Evolutionary conservation across 257 asterid genomes (phyloP).

Genomic region (Capsicum pubescens): DNA sequence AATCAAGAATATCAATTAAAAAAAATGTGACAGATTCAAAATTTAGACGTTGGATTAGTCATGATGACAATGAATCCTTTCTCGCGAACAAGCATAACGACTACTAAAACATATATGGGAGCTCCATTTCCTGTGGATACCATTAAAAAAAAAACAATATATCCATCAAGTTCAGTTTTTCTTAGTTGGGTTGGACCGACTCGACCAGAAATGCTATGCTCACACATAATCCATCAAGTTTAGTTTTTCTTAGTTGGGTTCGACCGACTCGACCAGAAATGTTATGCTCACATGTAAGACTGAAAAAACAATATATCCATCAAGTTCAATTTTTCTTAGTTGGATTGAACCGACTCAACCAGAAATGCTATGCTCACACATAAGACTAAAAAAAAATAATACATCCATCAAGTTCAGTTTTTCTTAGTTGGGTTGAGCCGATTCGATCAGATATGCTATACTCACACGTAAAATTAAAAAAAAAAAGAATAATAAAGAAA

Average conservation of each 20-base stretch:
- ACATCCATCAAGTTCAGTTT: background rate
- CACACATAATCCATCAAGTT: background rate
- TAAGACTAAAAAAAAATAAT: background rate
- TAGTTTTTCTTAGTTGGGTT: background rate
- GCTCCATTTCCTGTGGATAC: background rate
- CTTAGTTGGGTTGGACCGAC: background rate
- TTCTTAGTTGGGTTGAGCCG: background rate
- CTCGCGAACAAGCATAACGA: background rate
- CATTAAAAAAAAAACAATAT: background rate
- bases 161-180: background rate
- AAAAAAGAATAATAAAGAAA: background rate
- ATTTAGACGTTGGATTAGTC: background rate
- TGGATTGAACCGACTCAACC: background rate
- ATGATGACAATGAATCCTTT: background rate
- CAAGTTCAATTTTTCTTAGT: background rate
- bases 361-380: background rate
- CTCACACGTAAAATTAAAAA: background rate
- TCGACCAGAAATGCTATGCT: background rate
- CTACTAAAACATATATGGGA: background rate
- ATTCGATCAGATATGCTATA: background rate
- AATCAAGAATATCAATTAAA: background rate
- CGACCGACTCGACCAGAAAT: background rate
- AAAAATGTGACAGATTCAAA: background rate
- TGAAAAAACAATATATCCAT: background rate
- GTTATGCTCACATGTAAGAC: no score